Evolutionary conservation across 1,284 basidiomycete species (phyloP).

Genomic region (Inonotus obliquus): DNA sequence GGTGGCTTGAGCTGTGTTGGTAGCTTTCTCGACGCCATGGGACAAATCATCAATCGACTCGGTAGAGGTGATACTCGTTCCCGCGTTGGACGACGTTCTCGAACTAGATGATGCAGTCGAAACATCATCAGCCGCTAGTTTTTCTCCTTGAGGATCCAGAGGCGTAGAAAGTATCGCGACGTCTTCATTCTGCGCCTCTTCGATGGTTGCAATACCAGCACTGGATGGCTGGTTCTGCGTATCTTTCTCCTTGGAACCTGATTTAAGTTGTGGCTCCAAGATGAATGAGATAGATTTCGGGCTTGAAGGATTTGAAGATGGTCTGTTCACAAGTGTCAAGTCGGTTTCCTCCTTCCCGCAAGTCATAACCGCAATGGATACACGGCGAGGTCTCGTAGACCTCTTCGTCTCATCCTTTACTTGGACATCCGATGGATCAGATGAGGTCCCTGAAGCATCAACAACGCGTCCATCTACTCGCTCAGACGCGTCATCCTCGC

Average conservation of each 20-base stretch:
- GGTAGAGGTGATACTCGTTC: not conserved
- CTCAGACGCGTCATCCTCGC: not conserved
- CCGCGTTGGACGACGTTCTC: not conserved
- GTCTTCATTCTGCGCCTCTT: not conserved
- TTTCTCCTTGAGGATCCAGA: not conserved
- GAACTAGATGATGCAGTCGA: not conserved
- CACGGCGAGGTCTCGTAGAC: not conserved
- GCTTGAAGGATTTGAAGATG: not conserved
- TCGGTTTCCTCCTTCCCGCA: too few relatives aligned
- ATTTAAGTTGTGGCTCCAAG: not conserved
- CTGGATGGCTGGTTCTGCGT: not conserved
- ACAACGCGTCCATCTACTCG: not conserved
- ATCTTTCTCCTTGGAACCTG: not conserved
- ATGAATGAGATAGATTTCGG: not conserved
- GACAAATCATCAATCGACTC: too few relatives aligned
- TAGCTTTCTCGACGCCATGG: not conserved
- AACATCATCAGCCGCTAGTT: not conserved
- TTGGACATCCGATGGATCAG: not conserved
- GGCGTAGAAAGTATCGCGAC: not conserved
- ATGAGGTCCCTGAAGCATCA: not conserved
- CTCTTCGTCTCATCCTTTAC: not conserved
- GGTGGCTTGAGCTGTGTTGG: not conserved
- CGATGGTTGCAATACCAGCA: not conserved
- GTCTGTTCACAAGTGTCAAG: too few relatives aligned
- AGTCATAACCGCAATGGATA: too few relatives aligned